Evolutionary conservation across 805 yeast genomes (phyloP), one percentile per base, ranked within the genome.

Genomic region (Saccharomycopsis javanensis): DNA sequence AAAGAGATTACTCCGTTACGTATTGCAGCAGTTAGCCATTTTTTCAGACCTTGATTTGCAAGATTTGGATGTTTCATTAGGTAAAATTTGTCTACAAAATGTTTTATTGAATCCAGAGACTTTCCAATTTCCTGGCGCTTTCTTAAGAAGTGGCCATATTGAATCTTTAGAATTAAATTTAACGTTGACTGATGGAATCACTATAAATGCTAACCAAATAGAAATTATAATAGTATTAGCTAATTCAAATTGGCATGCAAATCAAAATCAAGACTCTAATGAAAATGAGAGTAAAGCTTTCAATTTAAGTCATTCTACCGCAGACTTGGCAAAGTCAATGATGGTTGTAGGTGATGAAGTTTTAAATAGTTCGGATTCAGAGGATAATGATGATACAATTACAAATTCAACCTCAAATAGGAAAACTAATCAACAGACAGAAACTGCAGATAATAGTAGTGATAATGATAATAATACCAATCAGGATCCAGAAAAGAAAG

Each of bases 41-140:
- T 88, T 91, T 65, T 86, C 96, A 1, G 86, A 85, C 62, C 79
- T 90, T 23, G 95, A 90, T 68, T 73, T 89, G 18, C 85, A 89
- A 18, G 86, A 89, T 66, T 68, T 91, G 55, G 94, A 89, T 65
- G 89, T 91, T 0, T 83, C 95, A 4, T 71, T 88, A 20, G 87
- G 88, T 1, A 71, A 72, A 68, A 77, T 76, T 68, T 74, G 72
- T 58, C 76, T 79, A 16, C 76, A 79, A 50, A 84, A 88, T 67
- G 79, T 91, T 8, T 76, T 82, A 53, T 70, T 91, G 30, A 92
- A 86, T 65, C 82, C 88, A 0, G 88, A 85, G 31, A 85, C 82
- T 57, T 73, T 88, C 48, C 74, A 76, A 58, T 65, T 86, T 2
- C 92, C 92, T 0, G 87, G 88, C 1, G 66, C 83, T 20, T 76